A percentile compares a stretch with the other conserved stretches of the same genome.
These are phyloP conservation scores for Letharia lupina DNA, from an alignment of 495 filamentous ascomycete species.

Conservation along the genomic window DNA sequence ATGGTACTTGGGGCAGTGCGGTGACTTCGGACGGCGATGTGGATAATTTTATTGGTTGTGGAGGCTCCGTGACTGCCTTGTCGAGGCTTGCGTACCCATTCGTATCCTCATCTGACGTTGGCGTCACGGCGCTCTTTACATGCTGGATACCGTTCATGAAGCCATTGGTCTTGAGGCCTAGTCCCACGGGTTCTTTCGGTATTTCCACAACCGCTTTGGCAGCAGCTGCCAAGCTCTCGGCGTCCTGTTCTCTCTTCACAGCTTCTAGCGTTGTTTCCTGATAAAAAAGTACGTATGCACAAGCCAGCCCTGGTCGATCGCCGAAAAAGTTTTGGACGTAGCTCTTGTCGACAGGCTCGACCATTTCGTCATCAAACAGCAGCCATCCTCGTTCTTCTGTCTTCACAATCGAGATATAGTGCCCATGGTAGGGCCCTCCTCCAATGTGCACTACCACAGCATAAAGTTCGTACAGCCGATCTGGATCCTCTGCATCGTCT, in stretches of 20 bases:
- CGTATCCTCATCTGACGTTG: slow-evolving; percentile 17
- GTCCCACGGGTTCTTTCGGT: slow-evolving; percentile 17
- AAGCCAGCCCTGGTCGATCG: slow-evolving; percentile 81
- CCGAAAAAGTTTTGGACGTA: slow-evolving; percentile 98
- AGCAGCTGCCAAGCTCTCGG: slow-evolving; percentile 47
- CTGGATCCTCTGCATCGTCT: slow-evolving; percentile 90
- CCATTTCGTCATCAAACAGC: slow-evolving; percentile 95
- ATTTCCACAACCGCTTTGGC: slow-evolving; percentile 11
- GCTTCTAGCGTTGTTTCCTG: slow-evolving; percentile 92
- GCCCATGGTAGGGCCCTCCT: slow-evolving; percentile 94
- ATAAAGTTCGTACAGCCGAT: slow-evolving; percentile 92
- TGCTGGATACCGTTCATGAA: slow-evolving; percentile 24
- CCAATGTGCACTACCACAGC: slow-evolving; percentile 98
- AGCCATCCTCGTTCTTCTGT: slow-evolving; percentile 94
- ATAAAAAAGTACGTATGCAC: slow-evolving; percentile 96
- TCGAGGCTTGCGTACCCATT: slow-evolving; percentile 17
- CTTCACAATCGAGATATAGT: slow-evolving; percentile 97
- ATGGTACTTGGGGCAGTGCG: slow-evolving; percentile 36
- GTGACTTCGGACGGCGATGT: slow-evolving; percentile 17
- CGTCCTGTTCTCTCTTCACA: slow-evolving; percentile 71
- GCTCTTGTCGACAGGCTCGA: slow-evolving; percentile 92
- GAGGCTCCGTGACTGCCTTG: slow-evolving; percentile 21
- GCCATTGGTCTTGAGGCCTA: slow-evolving; percentile 25
- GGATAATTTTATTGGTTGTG: not conserved
- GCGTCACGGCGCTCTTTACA: slow-evolving; percentile 22